Evolutionary conservation across 495 filamentous ascomycete species (phyloP), one percentile per base, ranked within the genome.

Genomic region (Bathelium albidoporum): DNA sequence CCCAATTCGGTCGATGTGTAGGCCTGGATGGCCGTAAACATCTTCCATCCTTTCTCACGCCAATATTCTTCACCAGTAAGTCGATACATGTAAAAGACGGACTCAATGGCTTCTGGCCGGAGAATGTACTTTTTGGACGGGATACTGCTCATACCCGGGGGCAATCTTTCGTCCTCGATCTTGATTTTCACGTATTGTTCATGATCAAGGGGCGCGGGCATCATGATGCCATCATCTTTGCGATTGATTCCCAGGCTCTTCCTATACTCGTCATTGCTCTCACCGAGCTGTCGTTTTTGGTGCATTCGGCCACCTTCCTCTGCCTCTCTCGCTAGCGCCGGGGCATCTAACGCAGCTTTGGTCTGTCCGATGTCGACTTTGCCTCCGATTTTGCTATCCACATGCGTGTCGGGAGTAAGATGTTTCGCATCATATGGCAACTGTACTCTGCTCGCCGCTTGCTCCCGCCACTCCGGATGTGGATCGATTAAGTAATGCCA

Each of bases 1-100:
- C 86, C 91, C 53, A 81, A 75, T 32, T 83, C 79, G 2, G 89
- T 85, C 14, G 74, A 77, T 14, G 90, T 93, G 64, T 85, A 74
- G 62, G 80, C 79, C 32, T 85, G 75, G 66, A 95, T 81, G 10
- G 90, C 81, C 70, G 87, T 75, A 71, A 91, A 96, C 91, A 96
- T 96, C 59, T 83, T 81, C 91, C 91, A 96, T 22, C 91, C 91
- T 67, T 89, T 88, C 62, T 88, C 83, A 61, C 90, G 89, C 90
- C 90, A 96, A 55, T 76, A 72, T 0, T 80, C 73, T 62, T 94
- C 88, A 60, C 90, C 91, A 0, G 91, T 96, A 66, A 94, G 86
- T 69, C 91, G 89, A 78, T 89, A 95, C 88, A 96, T 90, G 78
- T 95, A 91, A 81, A 90, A 96, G 16, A 96, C 90, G 1, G 89